phyloP scores from a whole-genome alignment of 169 alveolate genomes.

The Cryptosporidium xiaoi region DNA sequence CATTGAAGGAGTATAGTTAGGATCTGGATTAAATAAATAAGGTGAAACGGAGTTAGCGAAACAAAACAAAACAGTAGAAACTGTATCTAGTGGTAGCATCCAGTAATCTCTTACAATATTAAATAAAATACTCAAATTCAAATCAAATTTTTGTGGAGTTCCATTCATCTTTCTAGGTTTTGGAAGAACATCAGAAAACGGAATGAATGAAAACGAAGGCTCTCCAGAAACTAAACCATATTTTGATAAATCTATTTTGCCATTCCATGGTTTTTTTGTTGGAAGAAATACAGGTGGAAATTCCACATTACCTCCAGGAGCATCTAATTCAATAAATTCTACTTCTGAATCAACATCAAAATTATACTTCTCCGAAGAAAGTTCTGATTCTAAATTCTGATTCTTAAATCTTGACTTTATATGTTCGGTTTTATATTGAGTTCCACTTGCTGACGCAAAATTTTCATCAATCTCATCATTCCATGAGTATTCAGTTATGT shows the following conservation, averaged over 20 bases:
- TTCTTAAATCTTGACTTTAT: background rate
- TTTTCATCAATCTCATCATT: background rate
- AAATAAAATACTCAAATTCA: slow-evolving; percentile 22
- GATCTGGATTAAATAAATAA: slow-evolving; percentile 36
- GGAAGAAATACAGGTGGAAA: slow-evolving; percentile 3
- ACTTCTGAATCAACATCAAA: background rate
- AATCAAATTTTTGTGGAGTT: background rate
- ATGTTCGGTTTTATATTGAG: no score
- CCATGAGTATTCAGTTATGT: background rate
- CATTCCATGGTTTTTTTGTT: slow-evolving; percentile 33
- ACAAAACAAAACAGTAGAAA: slow-evolving; percentile 26
- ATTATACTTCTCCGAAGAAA: background rate
- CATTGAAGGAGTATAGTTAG: slow-evolving; percentile 39
- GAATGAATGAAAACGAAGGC: slow-evolving; percentile 59
- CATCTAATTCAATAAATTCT: background rate
- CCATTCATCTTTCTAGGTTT: background rate
- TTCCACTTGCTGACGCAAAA: background rate
- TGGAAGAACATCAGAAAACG: slow-evolving; percentile 19
- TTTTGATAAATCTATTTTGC: slow-evolving; percentile 6
- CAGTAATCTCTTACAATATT: slow-evolving; percentile 45
- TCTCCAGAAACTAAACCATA: slow-evolving; percentile 4
- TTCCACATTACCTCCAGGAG: background rate
- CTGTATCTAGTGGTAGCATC: slow-evolving; percentile 39
- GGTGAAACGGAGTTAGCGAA: slow-evolving; percentile 19
- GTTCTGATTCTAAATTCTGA: background rate